A percentile compares a stretch with the other conserved stretches of the same genome.
phyloP scores from a whole-genome alignment of 208 protist species.

The Leishmania mexicana region DNA sequence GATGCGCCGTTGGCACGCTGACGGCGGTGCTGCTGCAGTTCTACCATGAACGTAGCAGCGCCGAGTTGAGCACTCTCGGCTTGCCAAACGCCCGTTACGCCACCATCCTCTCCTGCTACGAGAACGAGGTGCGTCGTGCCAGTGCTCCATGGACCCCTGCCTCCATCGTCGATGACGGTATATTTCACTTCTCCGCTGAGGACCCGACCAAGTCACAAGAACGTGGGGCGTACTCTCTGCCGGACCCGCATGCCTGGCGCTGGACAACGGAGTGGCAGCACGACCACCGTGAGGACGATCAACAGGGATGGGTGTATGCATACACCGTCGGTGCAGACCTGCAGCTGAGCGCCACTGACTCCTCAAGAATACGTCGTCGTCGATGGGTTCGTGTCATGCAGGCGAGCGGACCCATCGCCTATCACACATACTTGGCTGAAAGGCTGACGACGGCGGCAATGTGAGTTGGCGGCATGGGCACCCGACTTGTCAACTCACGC shows the following conservation, averaged over 20 bases:
- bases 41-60: conserved; percentile 53
- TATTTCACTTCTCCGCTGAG: conserved; percentile 38
- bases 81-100: conserved; percentile 35
- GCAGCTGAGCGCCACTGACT: conserved; percentile 23
- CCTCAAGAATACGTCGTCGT: conserved; percentile 35
- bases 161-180: conserved; percentile 25
- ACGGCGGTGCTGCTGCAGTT: conserved; percentile 40
- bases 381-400: conserved; percentile 65
- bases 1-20: conserved; percentile 52
- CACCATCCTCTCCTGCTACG: conserved; percentile 54
- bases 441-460: background rate
- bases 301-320: conserved; percentile 65
- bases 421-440: conserved; percentile 49
- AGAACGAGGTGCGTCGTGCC: conserved; percentile 50
- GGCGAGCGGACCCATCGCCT: conserved; percentile 47
- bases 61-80: conserved; percentile 41
- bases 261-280: conserved; percentile 64
- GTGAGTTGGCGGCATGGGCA: background rate
- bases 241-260: conserved; percentile 39
- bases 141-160: conserved; percentile 38
- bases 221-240: conserved; percentile 45
- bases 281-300: conserved; percentile 42
- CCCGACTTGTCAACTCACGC: no score
- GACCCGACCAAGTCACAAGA: conserved; percentile 32
- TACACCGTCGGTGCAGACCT: conserved; percentile 26